Evolutionary conservation across 768 basidiomycete genomes (phyloP), one percentile per base, ranked within the genome.

Genomic region (Mycena albidolilacea): DNA sequence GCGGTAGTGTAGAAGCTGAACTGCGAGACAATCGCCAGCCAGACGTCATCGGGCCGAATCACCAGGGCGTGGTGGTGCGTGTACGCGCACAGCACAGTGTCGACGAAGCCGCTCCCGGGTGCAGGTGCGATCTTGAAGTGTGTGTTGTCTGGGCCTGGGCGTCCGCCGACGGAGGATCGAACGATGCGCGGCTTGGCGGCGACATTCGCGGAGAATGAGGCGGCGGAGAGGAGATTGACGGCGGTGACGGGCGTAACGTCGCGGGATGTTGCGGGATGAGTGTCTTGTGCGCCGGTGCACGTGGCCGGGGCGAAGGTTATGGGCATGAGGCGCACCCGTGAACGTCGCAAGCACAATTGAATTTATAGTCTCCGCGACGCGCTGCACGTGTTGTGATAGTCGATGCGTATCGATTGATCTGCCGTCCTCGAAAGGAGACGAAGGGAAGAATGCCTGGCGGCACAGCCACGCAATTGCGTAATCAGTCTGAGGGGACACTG

Each of bases 351-450:
- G 50, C 52, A 12, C 41, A 11, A 15, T 15, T 1, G 14, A 46
- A 55, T 17, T 70, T 70, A 70, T 70, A 70, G 35, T 48, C 57
- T 52, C 54, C 54, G 69, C 69, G 62, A 64, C 54, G 54, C 61
- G 69, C 63, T 50, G 57, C 70, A 71, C 70, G 70, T 71, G 63
- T 71, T 60, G 62, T 71, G 70, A 71, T 71, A 64, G 63, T 60
- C 70, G 70, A 65, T 64, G 54, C 63, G 54, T 14, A 70, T 70
- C 69, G 58, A 44, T 63, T 30, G 30, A 30, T 30, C 30, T 30
- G 2, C 30, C 30, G 30, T 30, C 1, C 30, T 30, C 30, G 30
- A 30, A 30, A 30, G 30, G 30, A 30, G 30, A 30, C 30, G 30
- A 30, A 30, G 30, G 30, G 3, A 30, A 30, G 30, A 30, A 30